Conservation (phyloP, 176 grass and related monocot species). For the Dendrocalamus sinicus region DNA sequence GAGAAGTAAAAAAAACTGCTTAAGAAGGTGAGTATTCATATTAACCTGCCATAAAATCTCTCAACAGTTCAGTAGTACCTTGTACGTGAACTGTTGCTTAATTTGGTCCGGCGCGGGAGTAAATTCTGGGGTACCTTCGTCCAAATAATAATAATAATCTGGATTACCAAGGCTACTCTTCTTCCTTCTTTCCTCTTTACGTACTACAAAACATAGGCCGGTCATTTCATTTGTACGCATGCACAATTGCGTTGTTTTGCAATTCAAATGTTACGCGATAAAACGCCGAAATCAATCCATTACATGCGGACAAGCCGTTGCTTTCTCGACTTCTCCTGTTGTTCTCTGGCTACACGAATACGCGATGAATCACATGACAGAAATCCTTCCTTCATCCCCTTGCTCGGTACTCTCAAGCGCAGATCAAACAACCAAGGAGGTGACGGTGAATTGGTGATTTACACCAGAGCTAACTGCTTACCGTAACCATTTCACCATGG, state of each 20-base stretch:
- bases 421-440: too few species aligned
- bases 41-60: too few species aligned
- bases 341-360: not conserved
- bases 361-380: not conserved
- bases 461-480: too few species aligned
- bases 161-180: not conserved
- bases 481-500: too few species aligned
- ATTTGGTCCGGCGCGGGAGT: not conserved
- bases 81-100: not conserved
- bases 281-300: constrained; percentile 15
- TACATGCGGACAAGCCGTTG: not conserved
- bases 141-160: not conserved
- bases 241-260: not conserved
- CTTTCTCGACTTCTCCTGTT: not conserved
- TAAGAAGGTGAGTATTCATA: too few species aligned
- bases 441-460: too few species aligned
- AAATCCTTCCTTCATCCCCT: not conserved
- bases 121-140: not conserved
- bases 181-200: not conserved
- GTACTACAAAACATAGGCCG: not conserved
- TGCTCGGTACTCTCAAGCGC: too few species aligned
- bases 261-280: not conserved
- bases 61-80: not conserved
- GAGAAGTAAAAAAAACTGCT: too few species aligned
- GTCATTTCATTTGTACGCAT: not conserved